Evolutionary conservation across 169 alveolate genomes (phyloP).

Genomic region (Pseudocohnilembus persalinus): DNA sequence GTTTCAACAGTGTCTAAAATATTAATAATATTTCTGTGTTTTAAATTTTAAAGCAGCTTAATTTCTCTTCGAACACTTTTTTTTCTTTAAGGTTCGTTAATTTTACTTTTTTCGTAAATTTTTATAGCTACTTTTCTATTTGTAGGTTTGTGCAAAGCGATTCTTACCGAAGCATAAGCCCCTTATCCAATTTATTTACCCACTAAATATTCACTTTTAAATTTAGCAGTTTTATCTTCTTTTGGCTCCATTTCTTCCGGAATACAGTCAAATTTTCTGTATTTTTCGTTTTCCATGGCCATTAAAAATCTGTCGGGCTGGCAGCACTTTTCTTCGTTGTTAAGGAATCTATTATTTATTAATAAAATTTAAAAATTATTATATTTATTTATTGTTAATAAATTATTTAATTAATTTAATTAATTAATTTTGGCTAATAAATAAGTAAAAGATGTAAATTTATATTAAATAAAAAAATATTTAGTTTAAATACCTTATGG

Average conservation of each 20-base stretch:
- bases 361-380: no score
- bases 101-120: conserved; percentile 82
- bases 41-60: conserved; percentile 66
- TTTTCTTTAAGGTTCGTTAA: conserved; percentile 70
- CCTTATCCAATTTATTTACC: conserved; percentile 85
- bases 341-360: conserved; percentile 18
- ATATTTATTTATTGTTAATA: no score
- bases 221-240: conserved; percentile 31
- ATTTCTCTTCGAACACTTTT: conserved; percentile 82
- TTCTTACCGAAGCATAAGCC: conserved; percentile 86
- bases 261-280: not conserved
- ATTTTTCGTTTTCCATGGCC: conserved; percentile 10
- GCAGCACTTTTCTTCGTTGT: conserved; percentile 13
- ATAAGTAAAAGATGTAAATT: no score
- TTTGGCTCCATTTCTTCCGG: not conserved
- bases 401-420: no score
- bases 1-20: conserved; percentile 71
- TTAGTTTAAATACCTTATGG: no score
- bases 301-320: conserved; percentile 13
- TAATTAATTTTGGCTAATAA: no score
- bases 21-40: conserved; percentile 76
- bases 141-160: conserved; percentile 72
- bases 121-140: conserved; percentile 82
- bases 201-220: conserved; percentile 52
- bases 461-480: no score